Percentiles rank a stretch among this genome's conserved stretches.
These are phyloP conservation scores for Yamadazyma atlantica DNA, from an alignment of 1,139 yeast species.

Conservation along the genomic window DNA sequence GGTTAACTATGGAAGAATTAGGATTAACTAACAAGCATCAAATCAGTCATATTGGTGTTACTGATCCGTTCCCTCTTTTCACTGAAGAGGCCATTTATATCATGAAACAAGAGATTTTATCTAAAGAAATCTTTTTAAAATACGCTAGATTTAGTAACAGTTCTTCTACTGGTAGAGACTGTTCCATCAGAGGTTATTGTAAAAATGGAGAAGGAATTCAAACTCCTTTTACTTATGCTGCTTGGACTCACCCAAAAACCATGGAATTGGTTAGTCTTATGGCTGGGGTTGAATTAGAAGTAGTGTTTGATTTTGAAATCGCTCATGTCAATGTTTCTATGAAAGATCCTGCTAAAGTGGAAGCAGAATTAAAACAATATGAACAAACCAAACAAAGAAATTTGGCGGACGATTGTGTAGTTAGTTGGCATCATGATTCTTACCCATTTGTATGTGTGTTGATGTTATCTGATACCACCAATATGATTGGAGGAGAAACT, in stretches of 20 bases:
- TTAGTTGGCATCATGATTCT: conserved; percentile 60
- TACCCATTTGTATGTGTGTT: conserved; percentile 65
- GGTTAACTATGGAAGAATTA: conserved; percentile 49
- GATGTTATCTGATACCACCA: conserved; percentile 56
- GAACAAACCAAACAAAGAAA: conserved; percentile 12
- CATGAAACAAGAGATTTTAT: conserved; percentile 52
- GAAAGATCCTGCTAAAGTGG: conserved; percentile 30
- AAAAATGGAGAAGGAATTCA: conserved; percentile 25
- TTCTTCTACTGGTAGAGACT: conserved; percentile 46
- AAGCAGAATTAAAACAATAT: conserved; percentile 13
- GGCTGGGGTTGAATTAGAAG: conserved; percentile 57
- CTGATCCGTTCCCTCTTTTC: conserved; percentile 58
- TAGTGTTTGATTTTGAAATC: conserved; percentile 54
- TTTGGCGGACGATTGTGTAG: conserved; percentile 42
- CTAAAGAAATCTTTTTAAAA: conserved; percentile 41
- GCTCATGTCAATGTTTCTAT: conserved; percentile 51
- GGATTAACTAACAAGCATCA: conserved; percentile 37
- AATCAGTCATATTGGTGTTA: conserved; percentile 51
- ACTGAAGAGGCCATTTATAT: conserved; percentile 56
- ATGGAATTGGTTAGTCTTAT: conserved; percentile 47
- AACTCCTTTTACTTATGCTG: conserved; percentile 48
- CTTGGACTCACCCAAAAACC: conserved; percentile 59
- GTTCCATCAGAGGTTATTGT: conserved; percentile 49
- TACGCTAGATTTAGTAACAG: conserved; percentile 40
- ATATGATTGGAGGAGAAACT: conserved; percentile 63